These are phyloP conservation scores for Aspergillus funiculosus DNA, from an alignment of 495 filamentous ascomycete species.

Conservation along the genomic window DNA sequence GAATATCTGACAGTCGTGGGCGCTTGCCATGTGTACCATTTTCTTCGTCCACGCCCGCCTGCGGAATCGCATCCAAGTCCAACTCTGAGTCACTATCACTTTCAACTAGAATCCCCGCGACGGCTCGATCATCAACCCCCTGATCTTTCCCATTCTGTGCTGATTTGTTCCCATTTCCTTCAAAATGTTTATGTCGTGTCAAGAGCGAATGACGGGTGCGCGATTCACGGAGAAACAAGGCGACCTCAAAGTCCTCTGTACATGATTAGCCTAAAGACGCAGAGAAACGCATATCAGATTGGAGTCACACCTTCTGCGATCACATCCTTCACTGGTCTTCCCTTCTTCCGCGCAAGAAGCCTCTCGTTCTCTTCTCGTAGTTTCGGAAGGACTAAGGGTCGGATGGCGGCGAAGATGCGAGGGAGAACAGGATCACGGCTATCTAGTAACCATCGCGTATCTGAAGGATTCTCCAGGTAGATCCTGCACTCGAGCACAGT, in stretches of 20 bases:
- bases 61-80: slow-evolving; percentile 36
- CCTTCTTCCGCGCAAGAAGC: slow-evolving; percentile 51
- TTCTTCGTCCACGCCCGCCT: slow-evolving; percentile 18
- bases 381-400: slow-evolving; percentile 82
- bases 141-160: slow-evolving; percentile 41
- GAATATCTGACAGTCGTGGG: slow-evolving; percentile 1
- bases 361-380: slow-evolving; percentile 79
- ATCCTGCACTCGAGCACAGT: slow-evolving; percentile 93
- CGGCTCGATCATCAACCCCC: slow-evolving; percentile 27
- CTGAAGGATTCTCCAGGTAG: slow-evolving; percentile 84
- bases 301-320: slow-evolving; percentile 61
- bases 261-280: slow-evolving; percentile 1
- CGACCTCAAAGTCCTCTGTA: slow-evolving; percentile 88
- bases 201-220: slow-evolving; percentile 84
- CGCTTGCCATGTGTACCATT: slow-evolving; percentile 2
- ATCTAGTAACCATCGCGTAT: slow-evolving; percentile 74
- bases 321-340: slow-evolving; percentile 80
- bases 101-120: slow-evolving; percentile 37
- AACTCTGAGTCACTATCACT: slow-evolving; percentile 37
- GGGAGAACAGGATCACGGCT: slow-evolving; percentile 66
- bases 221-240: slow-evolving; percentile 85
- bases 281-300: neutral
- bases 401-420: slow-evolving; percentile 73
- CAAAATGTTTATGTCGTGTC: slow-evolving; percentile 70
- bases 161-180: slow-evolving; percentile 44